A percentile compares a stretch with the other conserved stretches of the same genome.
phyloP scores from a whole-genome alignment of 805 yeast species.

The Sungouiozyma intestinalis region DNA sequence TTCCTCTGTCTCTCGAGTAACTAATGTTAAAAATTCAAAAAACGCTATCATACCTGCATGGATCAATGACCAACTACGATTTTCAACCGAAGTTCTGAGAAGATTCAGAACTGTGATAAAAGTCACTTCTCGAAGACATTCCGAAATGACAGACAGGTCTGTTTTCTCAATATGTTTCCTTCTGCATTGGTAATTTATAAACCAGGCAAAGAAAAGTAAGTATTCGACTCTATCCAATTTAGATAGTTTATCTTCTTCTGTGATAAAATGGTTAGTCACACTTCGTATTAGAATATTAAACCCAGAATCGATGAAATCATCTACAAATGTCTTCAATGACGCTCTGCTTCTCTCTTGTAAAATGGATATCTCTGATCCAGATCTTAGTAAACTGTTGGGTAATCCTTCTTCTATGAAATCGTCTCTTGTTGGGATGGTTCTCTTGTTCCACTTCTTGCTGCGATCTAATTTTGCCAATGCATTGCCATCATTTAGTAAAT shows the following conservation, averaged over 20 bases:
- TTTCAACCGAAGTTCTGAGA: conserved; percentile 32
- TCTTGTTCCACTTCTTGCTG: conserved; percentile 53
- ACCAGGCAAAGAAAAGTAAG: conserved; percentile 62
- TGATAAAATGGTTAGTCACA: conserved; percentile 38
- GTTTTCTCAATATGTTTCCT: conserved; percentile 19
- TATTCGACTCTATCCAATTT: conserved; percentile 34
- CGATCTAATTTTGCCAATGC: conserved; percentile 57
- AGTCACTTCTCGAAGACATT: conserved; percentile 50
- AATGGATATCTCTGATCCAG: conserved; percentile 15
- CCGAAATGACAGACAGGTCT: conserved; percentile 36
- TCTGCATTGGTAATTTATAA: conserved; percentile 52
- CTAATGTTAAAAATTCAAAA: conserved; percentile 44
- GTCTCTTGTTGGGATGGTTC: conserved; percentile 21
- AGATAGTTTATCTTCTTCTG: conserved; percentile 29
- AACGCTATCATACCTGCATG: conserved; percentile 64
- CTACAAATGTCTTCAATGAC: conserved; percentile 36
- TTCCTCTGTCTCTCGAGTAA: conserved; percentile 31
- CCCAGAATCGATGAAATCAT: conserved; percentile 60
- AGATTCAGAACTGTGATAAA: conserved; percentile 39
- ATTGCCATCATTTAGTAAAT: conserved; percentile 38
- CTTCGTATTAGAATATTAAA: conserved; percentile 56
- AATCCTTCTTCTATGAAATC: conserved; percentile 27
- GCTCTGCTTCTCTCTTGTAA: conserved; percentile 27
- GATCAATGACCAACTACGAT: conserved; percentile 46
- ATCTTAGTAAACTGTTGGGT: conserved; percentile 20